These are phyloP conservation scores for Parasitella parasitica DNA, from an alignment of 371 early-diverging fungal species.

Conservation along the genomic window DNA sequence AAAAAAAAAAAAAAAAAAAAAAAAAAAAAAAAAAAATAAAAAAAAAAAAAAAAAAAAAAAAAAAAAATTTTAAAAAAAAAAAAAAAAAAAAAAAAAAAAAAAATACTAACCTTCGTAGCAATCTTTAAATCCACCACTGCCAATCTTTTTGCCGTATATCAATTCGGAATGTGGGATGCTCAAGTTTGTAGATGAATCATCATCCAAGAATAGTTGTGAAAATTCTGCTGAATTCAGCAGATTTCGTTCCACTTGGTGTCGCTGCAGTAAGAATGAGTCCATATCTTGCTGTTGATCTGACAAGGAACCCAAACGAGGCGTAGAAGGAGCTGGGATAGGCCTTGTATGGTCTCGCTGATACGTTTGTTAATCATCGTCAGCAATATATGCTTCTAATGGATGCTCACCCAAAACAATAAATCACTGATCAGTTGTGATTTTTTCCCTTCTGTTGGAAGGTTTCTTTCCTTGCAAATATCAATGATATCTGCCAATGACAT, in stretches of 20 bases:
- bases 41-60: no score
- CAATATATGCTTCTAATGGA: not conserved
- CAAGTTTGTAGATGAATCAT: constrained; percentile 26
- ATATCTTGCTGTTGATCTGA: constrained; percentile 2
- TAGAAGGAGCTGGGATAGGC: constrained; percentile 72
- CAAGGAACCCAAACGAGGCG: constrained; percentile 52
- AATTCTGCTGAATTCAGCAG: constrained; percentile 55
- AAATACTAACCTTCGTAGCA: constrained; percentile 57
- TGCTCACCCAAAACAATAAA: constrained; percentile 62
- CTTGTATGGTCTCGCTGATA: constrained; percentile 65
- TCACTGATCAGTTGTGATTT: constrained; percentile 61
- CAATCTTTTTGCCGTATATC: constrained; percentile 62
- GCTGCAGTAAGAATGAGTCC: constrained; percentile 17
- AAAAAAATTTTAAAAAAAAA: no score
- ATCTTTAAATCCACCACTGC: constrained; percentile 82
- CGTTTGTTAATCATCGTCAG: no score
- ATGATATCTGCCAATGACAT: constrained; percentile 65
- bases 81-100: not conserved
- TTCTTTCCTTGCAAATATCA: constrained; percentile 71
- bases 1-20: no score
- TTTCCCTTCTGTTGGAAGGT: constrained; percentile 54
- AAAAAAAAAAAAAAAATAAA: no score
- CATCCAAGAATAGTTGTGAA: constrained; percentile 51
- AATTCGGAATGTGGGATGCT: constrained; percentile 65
- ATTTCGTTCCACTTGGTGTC: constrained; percentile 20